phyloP scores from a whole-genome alignment of 1,284 basidiomycete genomes.

The Papiliotrema fonsecae region DNA sequence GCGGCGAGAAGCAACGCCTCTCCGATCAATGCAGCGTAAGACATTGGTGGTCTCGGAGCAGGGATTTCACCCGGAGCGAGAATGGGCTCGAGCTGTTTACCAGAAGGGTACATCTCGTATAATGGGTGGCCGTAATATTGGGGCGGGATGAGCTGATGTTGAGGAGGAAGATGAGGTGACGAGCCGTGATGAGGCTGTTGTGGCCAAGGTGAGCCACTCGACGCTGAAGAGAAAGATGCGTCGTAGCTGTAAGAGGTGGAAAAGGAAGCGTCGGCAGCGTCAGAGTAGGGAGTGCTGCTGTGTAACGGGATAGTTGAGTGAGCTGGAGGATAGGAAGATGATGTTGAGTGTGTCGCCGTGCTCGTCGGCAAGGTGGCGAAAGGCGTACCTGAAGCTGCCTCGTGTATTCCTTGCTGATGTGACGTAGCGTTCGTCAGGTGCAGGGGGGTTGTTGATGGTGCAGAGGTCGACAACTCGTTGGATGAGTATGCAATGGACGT shows the following conservation, averaged over 20 bases:
- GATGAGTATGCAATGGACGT: too few species aligned
- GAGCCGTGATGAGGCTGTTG: background rate
- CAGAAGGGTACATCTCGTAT: constrained; percentile 2
- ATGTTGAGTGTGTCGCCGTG: background rate
- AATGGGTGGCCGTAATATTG: background rate
- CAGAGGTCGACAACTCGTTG: too few species aligned
- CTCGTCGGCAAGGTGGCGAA: background rate
- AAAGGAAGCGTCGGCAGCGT: constrained; percentile 7
- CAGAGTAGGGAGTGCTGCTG: constrained; percentile 1
- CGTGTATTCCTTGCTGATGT: background rate
- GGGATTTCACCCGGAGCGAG: constrained; percentile 38
- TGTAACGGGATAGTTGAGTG: too few species aligned
- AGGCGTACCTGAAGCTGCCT: background rate
- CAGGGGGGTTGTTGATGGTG: too few species aligned
- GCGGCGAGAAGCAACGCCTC: constrained; percentile 39
- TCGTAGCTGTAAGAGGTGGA: constrained; percentile 9
- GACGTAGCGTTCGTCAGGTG: too few species aligned
- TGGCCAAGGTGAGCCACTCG: constrained; percentile 5
- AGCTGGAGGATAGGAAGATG: too few species aligned
- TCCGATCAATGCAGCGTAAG: constrained; percentile 46
- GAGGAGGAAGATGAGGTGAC: background rate
- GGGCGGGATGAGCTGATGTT: background rate
- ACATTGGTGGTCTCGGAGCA: constrained; percentile 38
- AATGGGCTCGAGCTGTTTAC: constrained; percentile 37
- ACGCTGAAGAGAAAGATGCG: constrained; percentile 2